Base-by-base conservation (phyloP, 140 eudicot species). In the Senecio squalidus region DNA sequence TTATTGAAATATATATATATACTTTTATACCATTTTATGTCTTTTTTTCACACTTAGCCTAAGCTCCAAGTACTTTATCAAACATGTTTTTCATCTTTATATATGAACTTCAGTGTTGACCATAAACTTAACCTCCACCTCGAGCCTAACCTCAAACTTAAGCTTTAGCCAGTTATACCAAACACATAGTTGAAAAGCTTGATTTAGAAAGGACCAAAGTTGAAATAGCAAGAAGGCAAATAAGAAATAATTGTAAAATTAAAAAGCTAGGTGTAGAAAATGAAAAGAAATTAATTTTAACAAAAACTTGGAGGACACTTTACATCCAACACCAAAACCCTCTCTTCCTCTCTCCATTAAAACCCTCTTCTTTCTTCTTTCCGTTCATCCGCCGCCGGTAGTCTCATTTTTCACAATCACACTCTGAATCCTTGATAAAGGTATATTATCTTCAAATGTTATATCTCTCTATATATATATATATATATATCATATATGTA, bases 241-340 rank as follows among this genome's bases (percentile, higher is more conserved):
- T 5, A 3, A 21, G 43, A 31, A 55, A 6, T 2, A 30, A 55
- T 4, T 30, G 21, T 17, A 55, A 55, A 55, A 3, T 17, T 27
- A 17, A 31, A 30, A 55, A 55, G 45, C 31, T 55, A 9, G 41
- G 29, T 55, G 62, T 55, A 31, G 15, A 31, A 55, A 55, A 17
- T 31, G 45, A 31, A 18, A 55, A 8, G 2, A 1, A 38, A 10
- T 13, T 2, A n/a, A 40, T 8, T 40, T 40, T 16, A 40, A 40
- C 52, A 17, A 38, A 49, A 38, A 60, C 75, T 69, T 69, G 75
- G 68, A 59, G 69, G 36, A 9, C 62, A 69, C 68, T 69, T 49
- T 22, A 58, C 60, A n/a, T n/a, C n/a, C 69, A 63, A 48, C 69
- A 27, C 62, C 46, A 49, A 69, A 69, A 60, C 74, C 75, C 69